Evolutionary conservation across 345 rosid genomes (phyloP), one percentile per base, ranked within the genome.

Genomic region (Theobroma cacao): DNA sequence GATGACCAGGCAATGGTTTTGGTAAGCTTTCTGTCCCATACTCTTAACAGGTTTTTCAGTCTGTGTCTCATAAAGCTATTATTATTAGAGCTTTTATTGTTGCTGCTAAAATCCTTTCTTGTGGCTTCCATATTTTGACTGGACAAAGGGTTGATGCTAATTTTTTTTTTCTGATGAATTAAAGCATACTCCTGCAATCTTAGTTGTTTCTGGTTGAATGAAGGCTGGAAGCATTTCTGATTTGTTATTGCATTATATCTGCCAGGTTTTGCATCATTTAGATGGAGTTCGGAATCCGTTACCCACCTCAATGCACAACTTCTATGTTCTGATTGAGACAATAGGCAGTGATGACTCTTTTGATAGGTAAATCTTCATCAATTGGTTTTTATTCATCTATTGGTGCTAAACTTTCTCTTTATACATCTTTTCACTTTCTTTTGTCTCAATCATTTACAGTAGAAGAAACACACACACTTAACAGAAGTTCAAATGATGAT

Each of bases 261-360:
- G 34, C 43, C 85, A 94, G 99, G 97, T 90, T 76, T 80, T 94
- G 47, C 86, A 83, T 86, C 90, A 92, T 82, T 79, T 94, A 85
- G 97, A 94, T 28, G 97, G 97, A 85, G 97, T 80, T 75, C 93
- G 95, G 80, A 90, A 94, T 88, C 98, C 98, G 33, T 79, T 96
- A 80, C 87, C 92, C 72, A 80, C 97, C 59, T 79, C 93, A 60
- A 58, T 77, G 53, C 92, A 94, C 87, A 89, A 91, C 61, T 96
- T 96, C 77, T 96, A 94, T 75, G 86, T 96, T 80, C 81, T 96
- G 85, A 92, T 96, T 65, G 99, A 94, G 89, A 93, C 93, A 56
- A 92, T 92, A 0, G 98, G 99, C 81, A 92, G 91, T 68, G 85
- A 88, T 79, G 97, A 92, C 83, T 81, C 90, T 79, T 81, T 53